phyloP scores from a whole-genome alignment of 2,329 filamentous ascomycete genomes.

The Dichotomopilus funicola region DNA sequence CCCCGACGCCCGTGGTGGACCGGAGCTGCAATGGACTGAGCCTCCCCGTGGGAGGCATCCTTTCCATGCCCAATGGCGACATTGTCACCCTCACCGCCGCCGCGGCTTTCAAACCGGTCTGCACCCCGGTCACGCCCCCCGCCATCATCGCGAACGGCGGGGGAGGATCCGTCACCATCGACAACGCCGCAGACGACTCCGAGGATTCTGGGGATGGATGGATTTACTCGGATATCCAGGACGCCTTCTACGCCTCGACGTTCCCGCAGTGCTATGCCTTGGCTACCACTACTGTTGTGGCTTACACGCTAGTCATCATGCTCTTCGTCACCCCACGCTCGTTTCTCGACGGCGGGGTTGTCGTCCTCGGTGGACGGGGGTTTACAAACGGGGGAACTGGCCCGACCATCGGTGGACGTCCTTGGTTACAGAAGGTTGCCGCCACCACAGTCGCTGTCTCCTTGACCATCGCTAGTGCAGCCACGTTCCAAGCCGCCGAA shows the following conservation, averaged over 20 bases:
- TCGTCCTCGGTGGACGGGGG: constrained; percentile 72
- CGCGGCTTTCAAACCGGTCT: constrained; percentile 54
- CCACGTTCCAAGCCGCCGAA: constrained; percentile 81
- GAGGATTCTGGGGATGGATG: constrained; percentile 26
- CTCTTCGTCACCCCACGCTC: constrained; percentile 91
- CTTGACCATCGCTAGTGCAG: constrained; percentile 84
- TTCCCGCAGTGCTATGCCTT: constrained; percentile 92
- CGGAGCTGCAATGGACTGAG: constrained; percentile 21
- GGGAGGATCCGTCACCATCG: constrained; percentile 30
- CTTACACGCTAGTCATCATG: constrained; percentile 90
- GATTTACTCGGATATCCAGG: constrained; percentile 59
- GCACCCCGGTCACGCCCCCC: constrained; percentile 38
- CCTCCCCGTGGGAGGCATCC: constrained; percentile 23
- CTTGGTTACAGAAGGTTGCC: constrained; percentile 85
- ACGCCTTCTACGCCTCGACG: constrained; percentile 90
- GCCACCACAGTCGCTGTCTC: constrained; percentile 72
- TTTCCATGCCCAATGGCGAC: constrained; percentile 32
- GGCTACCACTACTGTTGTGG: constrained; percentile 81
- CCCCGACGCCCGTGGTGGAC: constrained; percentile 14
- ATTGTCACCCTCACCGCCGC: constrained; percentile 53
- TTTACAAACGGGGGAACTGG: constrained; percentile 79
- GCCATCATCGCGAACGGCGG: constrained; percentile 38
- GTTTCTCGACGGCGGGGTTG: constrained; percentile 78
- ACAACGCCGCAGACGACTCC: constrained; percentile 20
- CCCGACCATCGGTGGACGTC: constrained; percentile 81